phyloP scores from a whole-genome alignment of 1,139 yeast species.

The Yamadazyma oceani region DNA sequence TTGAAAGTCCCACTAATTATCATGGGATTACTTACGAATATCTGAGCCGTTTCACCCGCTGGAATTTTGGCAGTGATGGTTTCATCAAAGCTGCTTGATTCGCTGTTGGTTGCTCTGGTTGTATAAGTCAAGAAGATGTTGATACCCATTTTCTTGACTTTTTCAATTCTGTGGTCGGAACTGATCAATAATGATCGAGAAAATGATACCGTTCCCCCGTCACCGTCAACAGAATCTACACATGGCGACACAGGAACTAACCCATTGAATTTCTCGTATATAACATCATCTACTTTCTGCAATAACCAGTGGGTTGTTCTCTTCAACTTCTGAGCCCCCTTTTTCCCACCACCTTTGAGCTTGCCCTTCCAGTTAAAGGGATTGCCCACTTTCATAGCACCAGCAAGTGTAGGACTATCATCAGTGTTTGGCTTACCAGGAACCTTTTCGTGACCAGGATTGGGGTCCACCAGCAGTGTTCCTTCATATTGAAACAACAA shows the following conservation, averaged over 20 bases:
- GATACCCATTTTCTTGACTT: conserved; percentile 6
- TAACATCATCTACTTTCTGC: conserved; percentile 8
- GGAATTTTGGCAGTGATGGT: conserved; percentile 12
- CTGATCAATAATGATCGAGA: conserved; percentile 10
- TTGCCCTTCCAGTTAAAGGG: not conserved
- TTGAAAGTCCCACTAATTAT: conserved; percentile 10
- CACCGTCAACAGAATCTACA: conserved; percentile 14
- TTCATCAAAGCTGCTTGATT: conserved; percentile 5
- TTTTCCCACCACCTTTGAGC: conserved; percentile 3
- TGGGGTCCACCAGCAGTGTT: conserved; percentile 6
- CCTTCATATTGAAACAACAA: conserved; percentile 15
- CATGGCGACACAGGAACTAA: conserved; percentile 16
- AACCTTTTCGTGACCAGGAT: conserved; percentile 1
- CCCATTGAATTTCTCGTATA: conserved; percentile 7
- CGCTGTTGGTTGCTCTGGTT: conserved; percentile 2
- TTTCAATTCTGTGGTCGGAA: conserved; percentile 6
- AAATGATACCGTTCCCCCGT: conserved; percentile 15
- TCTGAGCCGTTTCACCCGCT: conserved; percentile 13
- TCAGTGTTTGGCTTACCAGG: conserved; percentile 5
- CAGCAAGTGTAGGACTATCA: conserved; percentile 3
- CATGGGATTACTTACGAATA: conserved; percentile 13
- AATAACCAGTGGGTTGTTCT: conserved; percentile 7
- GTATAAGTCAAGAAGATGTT: conserved; percentile 7
- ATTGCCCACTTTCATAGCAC: not conserved
- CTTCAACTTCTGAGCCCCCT: conserved; percentile 2